These are phyloP conservation scores for Blepharisma undulans DNA, from an alignment of 169 alveolate genomes.

Conservation along the genomic window DNA sequence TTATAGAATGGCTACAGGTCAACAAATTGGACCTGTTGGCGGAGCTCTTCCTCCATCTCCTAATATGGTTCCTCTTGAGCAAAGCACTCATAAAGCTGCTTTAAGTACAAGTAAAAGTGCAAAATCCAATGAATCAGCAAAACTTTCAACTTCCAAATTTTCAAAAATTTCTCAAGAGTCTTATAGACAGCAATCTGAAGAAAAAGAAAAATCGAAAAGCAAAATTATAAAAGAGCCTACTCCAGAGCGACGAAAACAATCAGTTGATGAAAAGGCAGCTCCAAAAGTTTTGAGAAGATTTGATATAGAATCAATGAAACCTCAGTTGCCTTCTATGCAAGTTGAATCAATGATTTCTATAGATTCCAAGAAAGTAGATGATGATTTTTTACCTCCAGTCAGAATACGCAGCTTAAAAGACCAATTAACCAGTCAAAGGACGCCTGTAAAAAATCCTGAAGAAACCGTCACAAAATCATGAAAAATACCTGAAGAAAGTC, in stretches of 20 bases:
- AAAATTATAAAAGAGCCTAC: not conserved
- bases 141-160: not conserved
- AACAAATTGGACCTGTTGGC: constrained; percentile 74
- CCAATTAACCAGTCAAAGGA: not conserved
- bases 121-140: not conserved
- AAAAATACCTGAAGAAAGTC: not conserved
- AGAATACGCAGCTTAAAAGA: not conserved
- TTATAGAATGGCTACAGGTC: constrained; percentile 75
- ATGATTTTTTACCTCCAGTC: not conserved
- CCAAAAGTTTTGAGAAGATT: not conserved
- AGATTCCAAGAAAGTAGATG: not conserved
- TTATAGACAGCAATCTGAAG: not conserved
- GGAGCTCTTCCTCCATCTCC: constrained; percentile 72
- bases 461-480: not conserved
- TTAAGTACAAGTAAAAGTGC: not conserved
- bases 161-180: not conserved
- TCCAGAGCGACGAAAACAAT: not conserved
- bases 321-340: not conserved
- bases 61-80: constrained; percentile 46
- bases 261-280: not conserved
- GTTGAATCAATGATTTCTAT: not conserved
- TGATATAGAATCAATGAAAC: not conserved
- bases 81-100: not conserved
- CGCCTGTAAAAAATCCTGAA: not conserved
- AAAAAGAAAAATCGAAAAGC: not conserved